Base-by-base conservation (phyloP, 352 stramenopile species). In the Phytophthora crassamura region DNA sequence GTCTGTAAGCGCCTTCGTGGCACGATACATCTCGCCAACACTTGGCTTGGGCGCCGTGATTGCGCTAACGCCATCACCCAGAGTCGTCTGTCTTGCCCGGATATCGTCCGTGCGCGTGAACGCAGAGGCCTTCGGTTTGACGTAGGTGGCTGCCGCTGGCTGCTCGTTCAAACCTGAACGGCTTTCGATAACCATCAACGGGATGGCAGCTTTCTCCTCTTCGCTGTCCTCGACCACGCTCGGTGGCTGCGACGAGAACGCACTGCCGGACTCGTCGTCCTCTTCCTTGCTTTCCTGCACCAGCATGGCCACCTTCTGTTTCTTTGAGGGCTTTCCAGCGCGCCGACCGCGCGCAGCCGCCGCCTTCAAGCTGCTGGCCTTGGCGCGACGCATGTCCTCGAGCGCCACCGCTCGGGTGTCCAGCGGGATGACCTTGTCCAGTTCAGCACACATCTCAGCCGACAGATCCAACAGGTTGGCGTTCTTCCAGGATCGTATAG, bases 401-500 rank as follows among this genome's bases (percentile, higher is more conserved):
- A 78, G 53, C 16, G 60, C 60, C 5, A 67, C 56, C 9, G 69
- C 69, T 30, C 51, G 59, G 0, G 60, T 60, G 30, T 78, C 70
- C 41, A 75, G 40, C 32, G 48, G 10, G 12, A 78, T 69, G 12
- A 78, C 57, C 4, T 51, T 56, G 9, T 52, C 39, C 38, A 78
- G 39, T 34, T 71, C 57, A 4, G 30, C 33, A n/a, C 67, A 75
- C 34, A 80, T 39, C 2, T 77, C 58, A 1, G 42, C 32, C 9
- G 72, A 65, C 12, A 80, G 30, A 54, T 80, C 72, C 33, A 80
- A 20, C 36, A 76, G 20, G 14, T 80, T 80, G 8, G 58, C 42
- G 33, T 71, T 78, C 45, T 78, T 74, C 72, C 72, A 80, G 0
- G 63, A 68, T n/a, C 65, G 59, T 22, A 80, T 67, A 45, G 64